Evolutionary conservation across 441 rosid species (phyloP), one percentile per base, ranked within the genome.

Genomic region (Flueggea neowawraea): DNA sequence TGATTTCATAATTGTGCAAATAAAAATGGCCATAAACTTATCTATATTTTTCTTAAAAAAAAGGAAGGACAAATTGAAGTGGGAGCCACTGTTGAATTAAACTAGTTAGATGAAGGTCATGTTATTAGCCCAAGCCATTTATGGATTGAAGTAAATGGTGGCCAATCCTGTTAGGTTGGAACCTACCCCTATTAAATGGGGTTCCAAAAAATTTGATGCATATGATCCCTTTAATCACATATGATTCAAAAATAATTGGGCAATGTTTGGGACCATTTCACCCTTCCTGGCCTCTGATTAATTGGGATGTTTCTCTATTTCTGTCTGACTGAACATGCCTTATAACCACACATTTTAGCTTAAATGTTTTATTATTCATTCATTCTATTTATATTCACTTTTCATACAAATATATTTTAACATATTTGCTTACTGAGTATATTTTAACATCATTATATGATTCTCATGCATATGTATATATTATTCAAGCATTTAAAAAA

Each of bases 131-230:
- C 67, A 73, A 68, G 65, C 76, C 69, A 78, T 82, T 82, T 83
- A 85, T 77, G 82, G 79, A 53, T 66, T 72, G 85, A 79, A 85
- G 90, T 81, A 69, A 88, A 82, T 78, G 80, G 83, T 65, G 73
- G 72, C 67, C 77, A 65, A 70, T 81, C 81, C 84, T 70, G 80
- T 76, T 82, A 71, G 79, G 70, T 52, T 64, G 66, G 72, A 72
- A 80, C 4, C 85, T 84, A 69, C 75, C 82, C 81, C 6, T 63
- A 71, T 50, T 80, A 63, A 78, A 78, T 76, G 61, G 58, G 49
- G 59, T 65, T 36, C 55, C n/a, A 54, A 12, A 1, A 6, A n/a
- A 67, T 58, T 66, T 53, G 41, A 66, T 61, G 70, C 31, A 58
- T 16, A 45, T 56, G 54, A 72, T 67, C 57, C 44, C 28, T 49